Evolutionary conservation across 805 yeast genomes (phyloP).

Genomic region (Tetrapisispora pingtungensis): DNA sequence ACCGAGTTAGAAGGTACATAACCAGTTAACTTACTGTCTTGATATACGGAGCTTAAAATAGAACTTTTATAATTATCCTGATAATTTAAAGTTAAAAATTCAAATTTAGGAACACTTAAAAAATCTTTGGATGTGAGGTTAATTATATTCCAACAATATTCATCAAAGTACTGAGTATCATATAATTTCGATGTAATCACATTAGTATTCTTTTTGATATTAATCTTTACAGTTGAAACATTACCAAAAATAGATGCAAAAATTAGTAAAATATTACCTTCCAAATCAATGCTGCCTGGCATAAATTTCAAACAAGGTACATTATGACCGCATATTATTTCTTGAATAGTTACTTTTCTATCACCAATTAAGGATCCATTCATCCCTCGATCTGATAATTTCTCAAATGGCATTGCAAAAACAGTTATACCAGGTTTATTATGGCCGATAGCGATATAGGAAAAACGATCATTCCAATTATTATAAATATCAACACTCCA

Average conservation of each 20-base stretch:
- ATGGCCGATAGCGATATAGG: slow-evolving; percentile 17
- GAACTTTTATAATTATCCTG: slow-evolving; percentile 12
- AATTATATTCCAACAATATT: slow-evolving; percentile 11
- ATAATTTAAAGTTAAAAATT: slow-evolving; percentile 16
- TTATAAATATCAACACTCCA: slow-evolving; percentile 19
- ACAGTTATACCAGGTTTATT: slow-evolving; percentile 16
- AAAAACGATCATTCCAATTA: background rate
- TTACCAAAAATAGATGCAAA: slow-evolving; percentile 17
- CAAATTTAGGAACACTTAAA: slow-evolving; percentile 13
- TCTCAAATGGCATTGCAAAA: slow-evolving; percentile 6
- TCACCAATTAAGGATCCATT: too few relatives aligned
- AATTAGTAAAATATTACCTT: slow-evolving; percentile 10
- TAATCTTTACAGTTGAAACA: slow-evolving; percentile 12
- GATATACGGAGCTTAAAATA: slow-evolving; percentile 10
- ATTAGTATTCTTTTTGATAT: background rate
- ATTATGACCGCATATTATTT: slow-evolving; percentile 10
- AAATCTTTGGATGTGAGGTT: slow-evolving; percentile 15
- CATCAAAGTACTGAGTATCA: slow-evolving; percentile 16
- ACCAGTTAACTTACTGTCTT: slow-evolving; percentile 14
- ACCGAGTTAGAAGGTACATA: slow-evolving; percentile 8
- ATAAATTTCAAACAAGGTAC: slow-evolving; percentile 15
- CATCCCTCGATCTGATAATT: too few relatives aligned
- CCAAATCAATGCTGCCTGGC: slow-evolving; percentile 5
- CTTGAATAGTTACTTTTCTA: background rate
- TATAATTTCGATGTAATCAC: slow-evolving; percentile 3